Conservation (phyloP, 495 filamentous ascomycete species). For the Daldinia grandis region DNA sequence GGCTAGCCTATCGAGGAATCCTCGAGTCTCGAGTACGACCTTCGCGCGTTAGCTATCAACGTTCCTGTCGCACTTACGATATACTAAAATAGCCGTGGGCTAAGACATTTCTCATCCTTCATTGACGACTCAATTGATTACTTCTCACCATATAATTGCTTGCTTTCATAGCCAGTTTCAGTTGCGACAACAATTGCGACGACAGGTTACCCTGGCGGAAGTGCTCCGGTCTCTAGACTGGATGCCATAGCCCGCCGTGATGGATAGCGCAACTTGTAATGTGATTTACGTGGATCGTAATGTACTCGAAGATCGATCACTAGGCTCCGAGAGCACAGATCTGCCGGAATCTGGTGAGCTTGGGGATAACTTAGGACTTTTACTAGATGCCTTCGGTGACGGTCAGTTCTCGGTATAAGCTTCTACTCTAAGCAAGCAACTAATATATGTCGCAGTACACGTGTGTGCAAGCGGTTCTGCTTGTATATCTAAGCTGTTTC, state of each 20-base stretch:
- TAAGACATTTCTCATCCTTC: conserved; percentile 36
- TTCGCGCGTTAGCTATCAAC: conserved; percentile 36
- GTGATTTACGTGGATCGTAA: conserved; percentile 85
- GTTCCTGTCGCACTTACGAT: conserved; percentile 42
- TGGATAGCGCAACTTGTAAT: conserved; percentile 78
- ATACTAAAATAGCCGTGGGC: conserved; percentile 24
- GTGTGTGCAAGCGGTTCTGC: conserved; percentile 74
- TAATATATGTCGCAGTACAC: conserved; percentile 65
- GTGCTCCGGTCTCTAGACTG: conserved; percentile 60
- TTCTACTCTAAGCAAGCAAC: conserved; percentile 13
- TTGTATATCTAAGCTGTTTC: conserved; percentile 73
- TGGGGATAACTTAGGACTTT: conserved; percentile 55
- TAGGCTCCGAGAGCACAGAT: conserved; percentile 42
- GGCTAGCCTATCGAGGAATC: conserved; percentile 38
- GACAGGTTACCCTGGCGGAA: conserved; percentile 48
- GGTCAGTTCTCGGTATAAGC: conserved; percentile 46
- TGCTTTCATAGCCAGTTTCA: conserved; percentile 8
- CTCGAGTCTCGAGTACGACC: conserved; percentile 35
- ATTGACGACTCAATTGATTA: conserved; percentile 25
- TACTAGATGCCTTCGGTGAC: conserved; percentile 60
- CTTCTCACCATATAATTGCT: conserved; percentile 26
- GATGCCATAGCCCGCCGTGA: conserved; percentile 57
- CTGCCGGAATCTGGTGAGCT: conserved; percentile 46
- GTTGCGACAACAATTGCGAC: conserved; percentile 38
- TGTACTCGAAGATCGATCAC: conserved; percentile 69